These are phyloP conservation scores for Naganishia sp. DNA, from an alignment of 1,284 basidiomycete genomes.

Conservation along the genomic window DNA sequence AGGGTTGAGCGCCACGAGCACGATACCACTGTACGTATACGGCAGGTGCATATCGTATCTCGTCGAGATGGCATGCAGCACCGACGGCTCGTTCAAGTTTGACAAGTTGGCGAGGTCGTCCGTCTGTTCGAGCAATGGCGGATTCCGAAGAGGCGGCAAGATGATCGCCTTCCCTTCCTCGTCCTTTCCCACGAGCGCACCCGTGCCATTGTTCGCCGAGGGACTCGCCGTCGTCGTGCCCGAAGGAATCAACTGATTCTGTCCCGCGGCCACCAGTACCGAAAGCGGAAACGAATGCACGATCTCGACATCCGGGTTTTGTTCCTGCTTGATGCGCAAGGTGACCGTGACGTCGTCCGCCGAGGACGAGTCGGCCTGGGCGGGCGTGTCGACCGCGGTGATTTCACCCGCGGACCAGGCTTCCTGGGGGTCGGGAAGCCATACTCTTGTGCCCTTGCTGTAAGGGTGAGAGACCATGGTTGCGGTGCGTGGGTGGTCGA, in stretches of 20 bases:
- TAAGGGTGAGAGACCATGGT: constrained; percentile 47
- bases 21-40: constrained; percentile 97
- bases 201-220: neutral
- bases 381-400: constrained; percentile 41
- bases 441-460: constrained; percentile 52
- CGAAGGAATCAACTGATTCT: constrained; percentile 26
- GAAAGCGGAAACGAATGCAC: constrained; percentile 47
- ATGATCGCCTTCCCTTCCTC: constrained; percentile 33
- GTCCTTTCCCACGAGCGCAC: constrained; percentile 31
- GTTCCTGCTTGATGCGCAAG: constrained; percentile 44
- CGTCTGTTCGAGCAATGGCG: constrained; percentile 91
- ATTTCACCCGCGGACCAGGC: constrained; percentile 54
- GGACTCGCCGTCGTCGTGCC: constrained; percentile 5
- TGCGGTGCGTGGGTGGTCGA: neutral
- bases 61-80: constrained; percentile 94
- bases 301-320: constrained; percentile 37
- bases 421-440: constrained; percentile 50
- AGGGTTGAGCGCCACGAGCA: constrained; percentile 92
- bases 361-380: constrained; percentile 32
- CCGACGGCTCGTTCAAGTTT: constrained; percentile 94
- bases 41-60: constrained; percentile 96
- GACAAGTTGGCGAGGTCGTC: constrained; percentile 98
- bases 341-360: constrained; percentile 39
- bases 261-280: constrained; percentile 41
- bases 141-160: constrained; percentile 92